Evolutionary conservation across 495 filamentous ascomycete species (phyloP), one percentile per base, ranked within the genome.

Genomic region (Annulohypoxylon nitens): DNA sequence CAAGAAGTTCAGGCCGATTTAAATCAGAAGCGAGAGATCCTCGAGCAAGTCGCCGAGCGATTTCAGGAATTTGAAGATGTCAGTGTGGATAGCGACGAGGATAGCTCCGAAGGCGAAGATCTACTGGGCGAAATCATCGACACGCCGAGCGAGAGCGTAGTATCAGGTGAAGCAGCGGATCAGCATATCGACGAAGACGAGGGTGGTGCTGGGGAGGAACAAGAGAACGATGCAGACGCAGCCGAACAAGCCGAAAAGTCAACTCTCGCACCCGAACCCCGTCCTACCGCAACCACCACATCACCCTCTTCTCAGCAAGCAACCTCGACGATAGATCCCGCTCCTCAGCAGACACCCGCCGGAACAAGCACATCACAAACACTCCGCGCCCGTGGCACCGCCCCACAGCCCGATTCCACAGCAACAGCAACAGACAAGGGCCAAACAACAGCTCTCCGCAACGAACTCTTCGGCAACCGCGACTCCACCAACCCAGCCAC

Each of bases 1-100:
- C 87, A 93, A 67, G 88, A 89, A 57, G 80, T 88, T 11, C 92
- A 95, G 76, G 79, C 85, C 2, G 90, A 92, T 53, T 85, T 97
- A 3, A 82, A 86, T 43, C 82, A 83, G 12, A 91, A 93, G 73
- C 86, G 89, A 18, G 86, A 91, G 10, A 72, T 84, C 0, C 83
- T 92, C 34, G 85, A 88, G 50, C 81, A 82, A 51, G 77, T 90
- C 34, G 79, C 87, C n/a, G 91, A 93, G 77, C 83, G 87, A 23
- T 81, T 94, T 47, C 81, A 85, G 65, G 88, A 89, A 69, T 76
- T 92, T 4, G 84, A 90, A 14, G 89, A 93, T 55, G 82, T 89
- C n/a, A 81, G 81, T 51, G 69, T 77, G 7, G 78, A 80, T 8
- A 75, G 70, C 25, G 80, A 80, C 50, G 82, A 82, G 26, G 79